phyloP scores from a whole-genome alignment of 495 filamentous ascomycete species.

The Hypomontagnella monticulosa region DNA sequence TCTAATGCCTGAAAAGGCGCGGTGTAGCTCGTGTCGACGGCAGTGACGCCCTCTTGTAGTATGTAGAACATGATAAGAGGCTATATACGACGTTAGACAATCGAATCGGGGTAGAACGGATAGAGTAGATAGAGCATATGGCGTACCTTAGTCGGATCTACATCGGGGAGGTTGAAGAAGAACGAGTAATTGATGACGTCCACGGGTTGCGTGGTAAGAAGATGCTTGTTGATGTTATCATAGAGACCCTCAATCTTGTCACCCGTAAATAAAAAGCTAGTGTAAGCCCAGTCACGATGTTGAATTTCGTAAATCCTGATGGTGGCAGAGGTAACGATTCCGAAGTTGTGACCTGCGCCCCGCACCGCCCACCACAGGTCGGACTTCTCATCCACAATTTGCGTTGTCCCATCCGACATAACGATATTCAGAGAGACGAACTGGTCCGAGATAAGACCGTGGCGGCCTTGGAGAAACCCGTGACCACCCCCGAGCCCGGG shows the following conservation, averaged over 20 bases:
- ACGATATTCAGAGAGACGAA: slow-evolving; percentile 64
- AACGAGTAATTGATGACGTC: slow-evolving; percentile 58
- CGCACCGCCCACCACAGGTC: slow-evolving; percentile 67
- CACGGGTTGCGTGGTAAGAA: slow-evolving; percentile 49
- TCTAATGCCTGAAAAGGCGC: slow-evolving; percentile 54
- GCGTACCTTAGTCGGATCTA: slow-evolving; percentile 43
- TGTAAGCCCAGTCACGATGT: slow-evolving; percentile 51
- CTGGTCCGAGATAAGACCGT: slow-evolving; percentile 69
- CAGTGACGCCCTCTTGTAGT: slow-evolving; percentile 55
- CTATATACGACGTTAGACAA: slow-evolving; percentile 19
- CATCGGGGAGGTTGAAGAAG: slow-evolving; percentile 51
- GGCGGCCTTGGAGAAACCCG: slow-evolving; percentile 66
- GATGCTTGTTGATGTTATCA: slow-evolving; percentile 50
- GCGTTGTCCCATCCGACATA: slow-evolving; percentile 61
- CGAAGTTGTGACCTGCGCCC: slow-evolving; percentile 72
- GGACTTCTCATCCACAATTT: slow-evolving; percentile 50
- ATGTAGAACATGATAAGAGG: slow-evolving; percentile 58
- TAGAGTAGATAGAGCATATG: not conserved
- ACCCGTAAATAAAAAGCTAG: slow-evolving; percentile 52
- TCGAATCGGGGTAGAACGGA: too few relatives aligned
- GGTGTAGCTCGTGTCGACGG: slow-evolving; percentile 51
- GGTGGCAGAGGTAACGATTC: slow-evolving; percentile 63
- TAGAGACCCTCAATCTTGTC: slow-evolving; percentile 60
- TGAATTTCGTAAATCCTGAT: slow-evolving; percentile 57
- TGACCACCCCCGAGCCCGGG: slow-evolving; percentile 70